Percentiles rank a stretch among this genome's conserved stretches.
These are phyloP conservation scores for Zygotorulaspora mrakii DNA, from an alignment of 1,139 yeast species.

Conservation along the genomic window DNA sequence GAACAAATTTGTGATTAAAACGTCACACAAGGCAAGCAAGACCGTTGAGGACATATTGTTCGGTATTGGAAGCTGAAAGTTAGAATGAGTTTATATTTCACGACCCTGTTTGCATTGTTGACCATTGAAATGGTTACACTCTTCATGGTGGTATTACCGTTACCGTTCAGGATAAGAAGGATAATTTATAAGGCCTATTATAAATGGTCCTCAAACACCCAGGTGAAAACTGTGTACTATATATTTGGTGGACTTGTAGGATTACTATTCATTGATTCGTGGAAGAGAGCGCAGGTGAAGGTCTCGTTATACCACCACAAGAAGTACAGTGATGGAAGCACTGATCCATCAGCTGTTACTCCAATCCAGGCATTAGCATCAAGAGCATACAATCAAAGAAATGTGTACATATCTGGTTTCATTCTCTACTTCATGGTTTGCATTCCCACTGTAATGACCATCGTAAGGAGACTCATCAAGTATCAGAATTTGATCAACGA, in stretches of 20 bases:
- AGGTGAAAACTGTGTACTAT: conserved; percentile 48
- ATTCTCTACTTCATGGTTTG: conserved; percentile 59
- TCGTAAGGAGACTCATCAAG: conserved; percentile 54
- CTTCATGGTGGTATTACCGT: conserved; percentile 54
- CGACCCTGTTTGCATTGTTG: conserved; percentile 39
- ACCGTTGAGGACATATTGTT: too few species aligned
- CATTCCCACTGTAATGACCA: conserved; percentile 53
- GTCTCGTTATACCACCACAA: conserved; percentile 25
- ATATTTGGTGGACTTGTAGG: conserved; percentile 48
- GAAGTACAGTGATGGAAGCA: conserved; percentile 16
- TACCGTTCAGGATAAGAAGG: conserved; percentile 54
- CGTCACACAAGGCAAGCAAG: neutral
- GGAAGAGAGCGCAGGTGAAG: conserved; percentile 45
- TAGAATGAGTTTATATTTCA: conserved; percentile 39
- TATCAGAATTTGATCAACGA: conserved; percentile 46
- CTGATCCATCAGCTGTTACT: conserved; percentile 23
- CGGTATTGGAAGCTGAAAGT: neutral
- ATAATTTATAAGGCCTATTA: conserved; percentile 43
- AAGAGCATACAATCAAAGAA: conserved; percentile 67
- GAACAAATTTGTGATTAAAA: neutral
- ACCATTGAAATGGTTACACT: conserved; percentile 53
- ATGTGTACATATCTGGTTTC: conserved; percentile 67
- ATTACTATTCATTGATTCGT: conserved; percentile 58
- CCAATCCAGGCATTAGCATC: conserved; percentile 35
- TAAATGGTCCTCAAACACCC: conserved; percentile 38